These are phyloP conservation scores for Candida schatavii DNA, from an alignment of 805 yeast genomes.

Conservation along the genomic window DNA sequence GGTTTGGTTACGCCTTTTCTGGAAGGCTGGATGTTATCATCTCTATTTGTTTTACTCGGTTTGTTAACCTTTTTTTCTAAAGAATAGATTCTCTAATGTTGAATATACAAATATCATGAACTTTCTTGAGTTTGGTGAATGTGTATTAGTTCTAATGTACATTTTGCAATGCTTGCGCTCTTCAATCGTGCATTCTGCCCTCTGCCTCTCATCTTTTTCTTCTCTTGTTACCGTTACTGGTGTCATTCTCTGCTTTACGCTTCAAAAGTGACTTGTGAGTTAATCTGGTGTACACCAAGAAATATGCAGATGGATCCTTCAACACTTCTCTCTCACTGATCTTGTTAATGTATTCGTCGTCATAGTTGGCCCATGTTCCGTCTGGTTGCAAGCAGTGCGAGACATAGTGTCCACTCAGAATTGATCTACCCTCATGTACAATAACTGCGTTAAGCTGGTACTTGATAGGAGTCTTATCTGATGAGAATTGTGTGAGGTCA, in stretches of 20 bases:
- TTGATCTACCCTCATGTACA: constrained; percentile 91
- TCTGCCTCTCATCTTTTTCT: not conserved
- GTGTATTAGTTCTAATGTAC: not conserved
- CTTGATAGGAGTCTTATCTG: constrained; percentile 31
- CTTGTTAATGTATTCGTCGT: constrained; percentile 82
- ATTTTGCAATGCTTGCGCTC: too few relatives aligned
- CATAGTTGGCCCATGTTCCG: constrained; percentile 90
- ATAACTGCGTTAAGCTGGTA: constrained; percentile 82
- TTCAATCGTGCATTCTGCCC: too few relatives aligned
- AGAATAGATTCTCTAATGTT: too few relatives aligned
- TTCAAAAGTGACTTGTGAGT: constrained; percentile 35
- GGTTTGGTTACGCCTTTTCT: not conserved
- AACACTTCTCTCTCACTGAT: constrained; percentile 72
- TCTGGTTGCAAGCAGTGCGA: constrained; percentile 91
- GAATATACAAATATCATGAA: too few relatives aligned
- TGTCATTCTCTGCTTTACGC: not conserved
- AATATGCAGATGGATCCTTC: constrained; percentile 86
- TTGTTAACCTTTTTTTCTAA: not conserved
- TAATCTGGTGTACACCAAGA: constrained; percentile 76
- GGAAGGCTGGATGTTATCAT: not conserved
- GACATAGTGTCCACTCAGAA: constrained; percentile 89
- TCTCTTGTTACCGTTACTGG: not conserved
- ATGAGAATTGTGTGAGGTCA: constrained; percentile 61
- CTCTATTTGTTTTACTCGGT: not conserved
- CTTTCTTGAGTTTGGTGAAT: too few relatives aligned